phyloP scores from a whole-genome alignment of 164 flowering plant species.

The Stephania yunnanensis region DNA sequence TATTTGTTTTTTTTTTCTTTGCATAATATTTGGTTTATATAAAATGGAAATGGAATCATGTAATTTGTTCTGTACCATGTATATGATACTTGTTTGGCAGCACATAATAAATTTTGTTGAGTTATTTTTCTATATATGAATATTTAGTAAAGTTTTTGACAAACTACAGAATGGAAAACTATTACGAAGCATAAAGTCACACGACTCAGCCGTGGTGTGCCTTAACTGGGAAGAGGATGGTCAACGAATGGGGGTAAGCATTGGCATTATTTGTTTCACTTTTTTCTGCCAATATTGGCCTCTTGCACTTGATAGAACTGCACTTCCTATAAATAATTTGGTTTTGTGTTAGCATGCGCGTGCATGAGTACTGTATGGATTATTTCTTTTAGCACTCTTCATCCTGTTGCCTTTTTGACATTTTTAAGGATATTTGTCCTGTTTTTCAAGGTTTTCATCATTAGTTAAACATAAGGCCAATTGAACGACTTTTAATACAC shows the following conservation, averaged over 20 bases:
- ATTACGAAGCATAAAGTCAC: slow-evolving; percentile 70
- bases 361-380: no score
- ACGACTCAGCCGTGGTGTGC: slow-evolving; percentile 65
- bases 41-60: neutral
- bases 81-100: neutral
- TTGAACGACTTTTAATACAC: no score
- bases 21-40: neutral
- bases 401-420: no score
- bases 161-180: slow-evolving; percentile 77
- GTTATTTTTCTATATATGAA: neutral
- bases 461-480: no score
- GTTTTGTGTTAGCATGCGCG: no score
- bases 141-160: neutral
- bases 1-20: neutral
- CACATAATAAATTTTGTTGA: neutral
- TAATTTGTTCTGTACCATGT: neutral
- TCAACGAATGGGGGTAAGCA: slow-evolving; percentile 33
- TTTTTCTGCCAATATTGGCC: neutral
- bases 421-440: no score
- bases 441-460: no score
- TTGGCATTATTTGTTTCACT: neutral
- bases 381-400: no score
- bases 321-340: neutral
- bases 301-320: neutral
- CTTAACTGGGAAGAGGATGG: slow-evolving; percentile 91